Percentiles rank a stretch among this genome's conserved stretches.
These are phyloP conservation scores for Trametes sp. DNA, from an alignment of 1,284 basidiomycete species.

Conservation along the genomic window DNA sequence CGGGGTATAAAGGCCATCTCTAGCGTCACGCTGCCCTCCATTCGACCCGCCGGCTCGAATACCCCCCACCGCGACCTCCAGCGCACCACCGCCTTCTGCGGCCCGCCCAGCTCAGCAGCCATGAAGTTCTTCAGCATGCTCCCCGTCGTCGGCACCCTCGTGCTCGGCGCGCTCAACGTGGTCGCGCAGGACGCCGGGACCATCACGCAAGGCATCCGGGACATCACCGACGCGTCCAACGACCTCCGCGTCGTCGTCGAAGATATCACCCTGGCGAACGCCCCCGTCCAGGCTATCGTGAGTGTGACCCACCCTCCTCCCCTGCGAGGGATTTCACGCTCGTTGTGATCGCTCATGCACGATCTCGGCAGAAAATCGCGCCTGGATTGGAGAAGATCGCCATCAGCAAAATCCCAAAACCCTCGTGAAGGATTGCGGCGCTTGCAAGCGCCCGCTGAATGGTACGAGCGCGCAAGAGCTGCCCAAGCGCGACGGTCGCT, in stretches of 20 bases:
- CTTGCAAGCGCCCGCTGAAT: too few species aligned
- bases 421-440: too few species aligned
- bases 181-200: background rate
- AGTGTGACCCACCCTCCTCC: background rate
- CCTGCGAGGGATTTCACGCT: background rate
- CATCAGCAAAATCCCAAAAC: too few species aligned
- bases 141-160: conserved; percentile 2
- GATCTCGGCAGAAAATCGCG: background rate
- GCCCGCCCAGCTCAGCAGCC: background rate
- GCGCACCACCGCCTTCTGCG: background rate
- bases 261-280: background rate
- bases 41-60: conserved; percentile 3
- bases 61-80: background rate
- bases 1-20: too few species aligned
- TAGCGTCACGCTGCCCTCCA: too few species aligned
- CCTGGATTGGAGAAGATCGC: background rate
- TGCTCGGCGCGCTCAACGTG: conserved; percentile 1
- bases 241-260: background rate
- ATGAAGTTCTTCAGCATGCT: conserved; percentile 3
- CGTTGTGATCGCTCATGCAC: too few species aligned
- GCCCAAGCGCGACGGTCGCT: too few species aligned
- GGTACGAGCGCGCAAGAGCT: too few species aligned
- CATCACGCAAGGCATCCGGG: background rate
- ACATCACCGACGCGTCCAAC: background rate
- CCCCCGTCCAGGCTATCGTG: background rate